Evolutionary conservation across 2,329 filamentous ascomycete species (phyloP), one percentile per base, ranked within the genome.

Genomic region (Paraphoma sp.): DNA sequence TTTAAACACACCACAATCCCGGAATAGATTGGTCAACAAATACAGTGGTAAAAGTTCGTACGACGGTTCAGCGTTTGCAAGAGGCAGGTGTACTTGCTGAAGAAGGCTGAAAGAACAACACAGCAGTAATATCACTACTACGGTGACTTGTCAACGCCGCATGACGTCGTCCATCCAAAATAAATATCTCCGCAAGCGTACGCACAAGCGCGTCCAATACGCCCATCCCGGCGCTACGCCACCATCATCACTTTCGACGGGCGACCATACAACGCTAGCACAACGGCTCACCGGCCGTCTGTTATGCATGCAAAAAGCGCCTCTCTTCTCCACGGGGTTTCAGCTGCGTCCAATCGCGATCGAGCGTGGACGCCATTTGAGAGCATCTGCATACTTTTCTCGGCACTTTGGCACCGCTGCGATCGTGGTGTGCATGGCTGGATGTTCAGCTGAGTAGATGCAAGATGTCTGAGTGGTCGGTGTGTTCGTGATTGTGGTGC

Each of bases 241-340:
- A 49, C 30, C 40, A 14, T 45, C 51, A 40, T 36, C 51, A 45
- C 12, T 33, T 29, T 40, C 4, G 40, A 44, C 51, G 45, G n/a
- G n/a, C 51, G 38, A 40, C 51, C 40, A 45, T 23, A 38, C 44
- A 40, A 40, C 40, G 38, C 18, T 54, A 49, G 17, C 16, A 10
- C 45, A 40, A 46, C 44, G 51, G 51, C 51, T 48, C 51, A 48
- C 45, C 38, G 51, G 44, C 36, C 28, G 23, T 10, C 33, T 36
- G 3, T 40, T 41, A 49, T 42, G 36, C 36, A 42, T 11, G 16
- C 47, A 16, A 42, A 28, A 48, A 40, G 9, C 16, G n/a, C 7
- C 31, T 31, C 29, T n/a, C 46, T 36, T 14, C 23, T 46, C 23
- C 45, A 12, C 23, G 12, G 44, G 14, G 28, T 46, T 16, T 30